Conservation (phyloP, 2,329 filamentous ascomycete genomes). For the Fusarium foetens region DNA sequence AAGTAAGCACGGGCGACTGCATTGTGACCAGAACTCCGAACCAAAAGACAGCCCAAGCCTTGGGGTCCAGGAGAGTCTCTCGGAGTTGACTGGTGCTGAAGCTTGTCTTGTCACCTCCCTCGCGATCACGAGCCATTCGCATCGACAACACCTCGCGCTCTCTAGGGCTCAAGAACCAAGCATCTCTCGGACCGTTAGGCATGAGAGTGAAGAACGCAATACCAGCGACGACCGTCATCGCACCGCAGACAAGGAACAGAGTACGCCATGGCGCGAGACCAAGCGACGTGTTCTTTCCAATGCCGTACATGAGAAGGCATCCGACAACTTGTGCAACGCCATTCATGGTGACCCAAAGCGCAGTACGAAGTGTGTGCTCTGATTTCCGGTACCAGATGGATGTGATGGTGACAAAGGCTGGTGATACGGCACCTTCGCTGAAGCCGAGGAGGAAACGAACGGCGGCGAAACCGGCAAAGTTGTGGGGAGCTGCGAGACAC, state of each 20-base stretch:
- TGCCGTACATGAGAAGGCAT: not conserved
- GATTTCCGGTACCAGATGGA: slow-evolving; percentile 1
- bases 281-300: not conserved
- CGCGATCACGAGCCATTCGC: not conserved
- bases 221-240: not conserved
- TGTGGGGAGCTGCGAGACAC: not conserved
- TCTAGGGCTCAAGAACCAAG: not conserved
- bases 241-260: not conserved
- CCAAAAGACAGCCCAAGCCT: not conserved
- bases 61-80: not conserved
- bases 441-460: slow-evolving; percentile 2
- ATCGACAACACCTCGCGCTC: not conserved
- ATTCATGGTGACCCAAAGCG: slow-evolving; percentile 1
- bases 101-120: not conserved
- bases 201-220: not conserved
- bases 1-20: not conserved
- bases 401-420: not conserved
- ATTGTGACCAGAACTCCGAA: not conserved
- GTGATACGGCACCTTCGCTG: slow-evolving; percentile 1
- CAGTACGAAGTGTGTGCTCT: not conserved
- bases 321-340: not conserved
- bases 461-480: not conserved
- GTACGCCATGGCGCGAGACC: not conserved
- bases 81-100: not conserved
- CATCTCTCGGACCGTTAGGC: not conserved